Base-by-base conservation (phyloP, 2,329 filamentous ascomycete genomes). In the Fusarium graminum region DNA sequence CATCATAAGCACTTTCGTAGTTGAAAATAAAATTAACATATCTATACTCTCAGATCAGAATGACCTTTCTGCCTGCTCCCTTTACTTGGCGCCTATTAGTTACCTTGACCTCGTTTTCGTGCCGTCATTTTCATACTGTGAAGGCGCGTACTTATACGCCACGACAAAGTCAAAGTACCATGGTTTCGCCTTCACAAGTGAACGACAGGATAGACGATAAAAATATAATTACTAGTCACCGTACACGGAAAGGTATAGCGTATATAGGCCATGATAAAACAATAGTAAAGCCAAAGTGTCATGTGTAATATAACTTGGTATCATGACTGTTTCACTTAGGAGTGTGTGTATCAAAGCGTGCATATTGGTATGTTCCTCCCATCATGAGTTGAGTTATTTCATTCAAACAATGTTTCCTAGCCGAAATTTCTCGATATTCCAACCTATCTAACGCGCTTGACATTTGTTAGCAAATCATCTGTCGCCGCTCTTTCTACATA, bases 291-390 rank as follows among this genome's bases (percentile, higher is more conserved):
- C 11, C n/a, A 6, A 17, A 10, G 34, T n/a, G 7, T 36, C 16
- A 5, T 36, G 7, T 36, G 11, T 12, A 7, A 29, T 30, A 13
- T 42, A 12, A 34, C 6, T 29, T 17, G 38, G 57, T 50, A 49
- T 63, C 58, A 57, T 50, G 12, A 44, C 13, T 16, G 59, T 63
- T 63, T 63, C 50, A 45, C 25, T 32, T 16, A 8, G 8, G 12
- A 19, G 28, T 22, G 16, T 25, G 34, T n/a, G 44, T 40, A 8
- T 30, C 22, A 29, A 44, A 32, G 39, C 38, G 22, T 6, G 16
- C 16, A n/a, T 34, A 16, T 22, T 22, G 22, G 3, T 13, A 29
- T 13, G 14, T 7, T 40, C 10, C 11, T 34, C 11, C 14, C 6
- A 4, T 30, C 5, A 22, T 43, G 53, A 52, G 52, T 42, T 45